Base-by-base conservation (phyloP, 129 eudicot genomes). In the Helianthus tuberosus region DNA sequence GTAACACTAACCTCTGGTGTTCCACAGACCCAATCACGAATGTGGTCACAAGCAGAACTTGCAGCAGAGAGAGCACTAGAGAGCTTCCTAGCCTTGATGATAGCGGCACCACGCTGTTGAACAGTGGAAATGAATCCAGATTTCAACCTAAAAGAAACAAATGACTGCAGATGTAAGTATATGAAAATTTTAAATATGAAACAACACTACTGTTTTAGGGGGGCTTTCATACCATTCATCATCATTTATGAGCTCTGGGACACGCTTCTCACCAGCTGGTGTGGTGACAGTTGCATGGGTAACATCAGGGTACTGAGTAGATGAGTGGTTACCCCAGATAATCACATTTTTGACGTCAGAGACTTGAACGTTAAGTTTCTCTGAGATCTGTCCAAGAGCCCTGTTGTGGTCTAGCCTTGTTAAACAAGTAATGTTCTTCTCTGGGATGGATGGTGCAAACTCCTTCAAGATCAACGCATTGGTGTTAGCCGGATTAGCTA, bases 51-150 rank as follows among this genome's bases (percentile, higher is more conserved):
- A 68, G 99, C 99, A 70, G 99, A 84, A 69, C 99, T 95, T 49
- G 99, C 99, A 80, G 99, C 99, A 54, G 99, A 95, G 47, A 95
- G 82, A 23, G 99, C 99, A 89, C 99, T 95, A 5, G 99, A 95
- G 17, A 95, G 90, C 90, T 95, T 95, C 82, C 99, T 86, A 78
- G 99, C 99, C 78, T 95, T 95, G 83, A 95, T 95, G 58, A 95
- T 95, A 3, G 99, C 99, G 79, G 99, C 99, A 66, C 99, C 99
- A 78, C 99, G 97, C 63, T 95, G 99, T 68, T 95, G 99, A 39
- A 95, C 99, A 39, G 92, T 91, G 67, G 85, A 72, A 25, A 95
- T 95, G 73, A 95, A 95, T 77, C 91, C 99, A 41, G 90, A 78
- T 58, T 95, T 88, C 84, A 95, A 78, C 99, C 99, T 95, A 74